Conservation (phyloP, 306 rosid species). For the Ammopiptanthus mongolicus region DNA sequence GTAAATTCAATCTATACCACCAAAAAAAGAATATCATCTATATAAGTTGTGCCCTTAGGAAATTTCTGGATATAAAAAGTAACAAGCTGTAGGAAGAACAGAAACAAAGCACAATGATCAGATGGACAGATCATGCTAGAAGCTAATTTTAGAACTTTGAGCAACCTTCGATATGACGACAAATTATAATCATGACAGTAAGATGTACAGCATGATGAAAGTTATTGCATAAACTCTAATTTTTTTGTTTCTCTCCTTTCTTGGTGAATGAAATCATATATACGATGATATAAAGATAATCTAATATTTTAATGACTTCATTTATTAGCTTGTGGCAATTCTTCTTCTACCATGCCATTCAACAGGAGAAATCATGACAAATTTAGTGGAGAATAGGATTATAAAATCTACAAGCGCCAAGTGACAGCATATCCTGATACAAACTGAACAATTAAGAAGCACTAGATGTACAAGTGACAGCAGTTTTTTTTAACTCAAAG, state of each 20-base stretch:
- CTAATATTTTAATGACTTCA: background rate
- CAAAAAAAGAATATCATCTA: background rate
- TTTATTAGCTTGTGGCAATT: background rate
- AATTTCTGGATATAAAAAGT: background rate
- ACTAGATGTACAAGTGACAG: background rate
- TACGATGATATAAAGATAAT: background rate
- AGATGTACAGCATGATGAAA: background rate
- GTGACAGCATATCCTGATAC: slow-evolving; percentile 1
- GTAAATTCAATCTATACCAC: background rate
- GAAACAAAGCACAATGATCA: background rate
- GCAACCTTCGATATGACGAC: background rate
- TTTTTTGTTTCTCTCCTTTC: background rate
- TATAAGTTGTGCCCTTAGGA: background rate
- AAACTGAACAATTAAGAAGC: background rate
- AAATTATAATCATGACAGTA: background rate
- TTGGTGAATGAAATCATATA: background rate
- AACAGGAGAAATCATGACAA: background rate
- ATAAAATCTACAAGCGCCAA: background rate
- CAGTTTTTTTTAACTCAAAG: background rate
- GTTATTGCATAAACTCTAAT: background rate
- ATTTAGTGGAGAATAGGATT: background rate
- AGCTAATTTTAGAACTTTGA: slow-evolving; percentile 10
- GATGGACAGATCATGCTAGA: background rate
- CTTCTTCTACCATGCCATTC: background rate
- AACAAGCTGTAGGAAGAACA: background rate